phyloP scores from a whole-genome alignment of 2,329 filamentous ascomycete genomes.

The Fusarium sp. region DNA sequence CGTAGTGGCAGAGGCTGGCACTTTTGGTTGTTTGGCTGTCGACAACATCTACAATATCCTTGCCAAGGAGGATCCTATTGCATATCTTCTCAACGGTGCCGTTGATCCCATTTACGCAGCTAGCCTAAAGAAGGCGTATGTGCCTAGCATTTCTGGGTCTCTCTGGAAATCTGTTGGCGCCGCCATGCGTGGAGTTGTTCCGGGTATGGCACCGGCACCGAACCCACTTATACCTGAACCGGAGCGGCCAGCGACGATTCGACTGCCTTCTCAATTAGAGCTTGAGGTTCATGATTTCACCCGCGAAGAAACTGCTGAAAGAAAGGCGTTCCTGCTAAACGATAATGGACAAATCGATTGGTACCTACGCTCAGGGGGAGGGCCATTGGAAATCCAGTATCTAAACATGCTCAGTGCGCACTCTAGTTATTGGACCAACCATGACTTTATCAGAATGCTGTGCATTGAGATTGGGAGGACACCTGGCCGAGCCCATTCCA shows the following conservation, averaged over 20 bases:
- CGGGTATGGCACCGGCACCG: conserved; percentile 56
- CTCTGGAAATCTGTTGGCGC: conserved; percentile 73
- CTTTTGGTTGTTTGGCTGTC: conserved; percentile 90
- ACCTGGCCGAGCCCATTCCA: conserved; percentile 70
- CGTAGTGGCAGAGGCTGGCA: conserved; percentile 81
- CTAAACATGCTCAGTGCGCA: conserved; percentile 97
- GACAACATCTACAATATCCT: conserved; percentile 98
- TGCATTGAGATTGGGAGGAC: conserved; percentile 86
- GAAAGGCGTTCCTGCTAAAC: conserved; percentile 86
- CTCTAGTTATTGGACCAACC: conserved; percentile 90
- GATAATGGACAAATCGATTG: conserved; percentile 98
- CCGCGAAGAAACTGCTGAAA: conserved; percentile 90
- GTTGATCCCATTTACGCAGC: conserved; percentile 84
- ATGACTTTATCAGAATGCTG: conserved; percentile 89
- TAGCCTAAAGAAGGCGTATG: conserved; percentile 78
- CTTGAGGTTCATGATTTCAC: conserved; percentile 96
- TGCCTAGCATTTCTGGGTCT: conserved; percentile 77
- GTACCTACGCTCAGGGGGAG: conserved; percentile 83
- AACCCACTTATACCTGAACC: conserved; percentile 47
- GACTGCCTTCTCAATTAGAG: conserved; percentile 77
- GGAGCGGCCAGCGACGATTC: conserved; percentile 54
- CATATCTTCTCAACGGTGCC: conserved; percentile 90
- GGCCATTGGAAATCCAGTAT: conserved; percentile 93
- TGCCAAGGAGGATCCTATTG: conserved; percentile 77
- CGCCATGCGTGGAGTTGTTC: conserved; percentile 71